Base-by-base conservation (phyloP, 805 yeast species). In the Metschnikowia picachoensis region DNA sequence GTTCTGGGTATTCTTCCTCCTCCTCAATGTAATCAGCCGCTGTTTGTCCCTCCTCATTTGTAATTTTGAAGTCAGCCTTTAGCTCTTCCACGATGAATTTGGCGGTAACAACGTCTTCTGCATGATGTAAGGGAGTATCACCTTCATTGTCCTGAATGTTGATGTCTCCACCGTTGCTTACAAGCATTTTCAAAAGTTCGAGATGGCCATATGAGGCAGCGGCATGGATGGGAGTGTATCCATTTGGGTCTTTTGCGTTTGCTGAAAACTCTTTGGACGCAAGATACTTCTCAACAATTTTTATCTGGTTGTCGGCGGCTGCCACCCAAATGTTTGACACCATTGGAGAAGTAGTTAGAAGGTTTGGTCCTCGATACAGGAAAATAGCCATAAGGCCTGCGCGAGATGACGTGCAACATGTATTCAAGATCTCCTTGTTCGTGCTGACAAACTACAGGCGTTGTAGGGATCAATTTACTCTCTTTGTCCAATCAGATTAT, bases 151-250 rank as follows among this genome's bases (percentile, higher is more conserved):
- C 99, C 48, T 74, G 81, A 30, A 91, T 70, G 62, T 94, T 90
- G 20, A 90, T 77, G 60, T 94, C 83, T 7, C 97, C 98, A 8
- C 87, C 87, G 15, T 66, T 55, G 15, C 67, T 62, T 4, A 86
- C 63, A 38, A 89, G 70, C 51, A 76, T 78, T 46, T 68, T 63
- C 33, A 94, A 68, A 34, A 94, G 69, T 9, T 85, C 90, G 2
- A 67, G 56, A 61, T 92, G 91, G 8, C 92, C 92, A 64, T 94
- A 94, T 1, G 97, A 85, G 2, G 95, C 95, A 1, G 99, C 98
- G 0, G 99, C 99, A 64, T 94, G 99, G 11, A 94, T 76, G 7
- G 99, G 95, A 0, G 98, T 92, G 66, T 95, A 94, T 0, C 99
- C 99, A 58, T 91, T 88, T 1, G 87, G 86, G 64, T 94, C 99